These are phyloP conservation scores for Malus fusca DNA, from an alignment of 306 rosid species.

Conservation along the genomic window DNA sequence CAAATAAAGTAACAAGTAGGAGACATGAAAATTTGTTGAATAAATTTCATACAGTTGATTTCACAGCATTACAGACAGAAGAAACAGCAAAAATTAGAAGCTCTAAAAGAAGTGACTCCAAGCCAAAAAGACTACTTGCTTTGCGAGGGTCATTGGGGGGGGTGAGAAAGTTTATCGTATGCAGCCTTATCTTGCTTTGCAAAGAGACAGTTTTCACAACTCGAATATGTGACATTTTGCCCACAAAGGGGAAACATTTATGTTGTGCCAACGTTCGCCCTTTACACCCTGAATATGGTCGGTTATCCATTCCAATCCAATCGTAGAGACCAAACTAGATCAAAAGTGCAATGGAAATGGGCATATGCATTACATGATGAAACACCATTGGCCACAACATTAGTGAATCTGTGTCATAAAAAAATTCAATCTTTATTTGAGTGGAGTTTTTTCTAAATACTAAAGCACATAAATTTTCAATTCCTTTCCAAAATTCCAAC, in stretches of 20 bases:
- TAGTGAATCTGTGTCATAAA: not conserved
- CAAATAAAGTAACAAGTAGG: not conserved
- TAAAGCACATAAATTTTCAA: not conserved
- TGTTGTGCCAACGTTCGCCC: too few species aligned
- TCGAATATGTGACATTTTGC: fast-evolving
- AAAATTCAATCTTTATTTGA: not conserved
- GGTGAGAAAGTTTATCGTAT: too few species aligned
- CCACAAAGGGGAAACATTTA: too few species aligned
- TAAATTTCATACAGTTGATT: not conserved
- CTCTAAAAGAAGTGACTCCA: too few species aligned
- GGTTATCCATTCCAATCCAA: not conserved
- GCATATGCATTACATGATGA: not conserved
- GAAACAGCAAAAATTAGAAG: not conserved
- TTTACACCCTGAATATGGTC: too few species aligned
- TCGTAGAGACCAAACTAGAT: not conserved
- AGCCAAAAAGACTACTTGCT: too few species aligned
- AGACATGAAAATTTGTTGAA: not conserved
- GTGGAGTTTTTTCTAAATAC: not conserved
- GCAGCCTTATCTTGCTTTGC: too few species aligned
- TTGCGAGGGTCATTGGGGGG: too few species aligned
- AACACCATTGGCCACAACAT: not conserved
- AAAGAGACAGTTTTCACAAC: too few species aligned
- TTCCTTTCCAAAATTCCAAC: not conserved
- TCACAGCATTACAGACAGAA: not conserved
- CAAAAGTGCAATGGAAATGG: not conserved